Conservation (phyloP, 331 rosid species). For the Dryas integrifolia region DNA sequence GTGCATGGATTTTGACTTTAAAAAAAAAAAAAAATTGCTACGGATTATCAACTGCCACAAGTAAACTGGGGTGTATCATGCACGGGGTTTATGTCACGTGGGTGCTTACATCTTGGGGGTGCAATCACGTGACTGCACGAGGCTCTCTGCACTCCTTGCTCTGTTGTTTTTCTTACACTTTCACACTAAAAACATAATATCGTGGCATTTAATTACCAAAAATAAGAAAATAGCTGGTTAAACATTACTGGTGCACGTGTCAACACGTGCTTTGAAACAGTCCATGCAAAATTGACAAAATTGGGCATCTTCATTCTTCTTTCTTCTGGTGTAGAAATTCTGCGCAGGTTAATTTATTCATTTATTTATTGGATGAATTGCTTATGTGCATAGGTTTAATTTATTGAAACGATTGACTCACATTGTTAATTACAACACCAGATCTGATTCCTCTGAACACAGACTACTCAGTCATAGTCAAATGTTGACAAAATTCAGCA, state of each 20-base stretch:
- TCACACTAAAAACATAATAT: not conserved
- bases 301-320: not conserved
- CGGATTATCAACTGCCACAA: no score
- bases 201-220: not conserved
- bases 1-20: no score
- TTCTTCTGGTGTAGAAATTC: not conserved
- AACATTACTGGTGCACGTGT: slow-evolving; percentile 23
- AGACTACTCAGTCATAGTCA: not conserved
- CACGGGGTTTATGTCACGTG: not conserved
- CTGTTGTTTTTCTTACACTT: not conserved
- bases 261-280: slow-evolving; percentile 19
- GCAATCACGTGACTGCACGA: slow-evolving; percentile 33
- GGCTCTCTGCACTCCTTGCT: not conserved
- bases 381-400: not conserved
- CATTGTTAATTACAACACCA: not conserved
- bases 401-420: not conserved
- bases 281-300: slow-evolving; percentile 15
- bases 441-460: not conserved
- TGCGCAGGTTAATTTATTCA: not conserved
- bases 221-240: not conserved
- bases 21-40: no score
- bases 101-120: not conserved
- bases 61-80: not conserved
- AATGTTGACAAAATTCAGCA: slow-evolving; percentile 6
- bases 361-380: not conserved